These are phyloP conservation scores for Haematococcus lacustris DNA, from an alignment of 139 green algal genomes.

Conservation along the genomic window DNA sequence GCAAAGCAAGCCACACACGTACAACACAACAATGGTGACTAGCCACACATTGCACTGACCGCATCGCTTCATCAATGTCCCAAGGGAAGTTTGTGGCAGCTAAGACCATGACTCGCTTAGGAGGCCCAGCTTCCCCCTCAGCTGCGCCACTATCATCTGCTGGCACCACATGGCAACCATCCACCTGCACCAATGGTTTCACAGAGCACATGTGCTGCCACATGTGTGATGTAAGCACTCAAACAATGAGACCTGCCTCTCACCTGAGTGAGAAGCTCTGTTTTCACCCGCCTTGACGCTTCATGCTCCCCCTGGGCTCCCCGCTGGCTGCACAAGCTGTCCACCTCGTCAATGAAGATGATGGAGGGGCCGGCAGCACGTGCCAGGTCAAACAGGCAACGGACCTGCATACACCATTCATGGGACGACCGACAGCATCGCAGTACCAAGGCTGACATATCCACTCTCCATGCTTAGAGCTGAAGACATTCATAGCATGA, in stretches of 20 bases:
- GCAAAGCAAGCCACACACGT: too few species aligned
- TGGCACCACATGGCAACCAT: constrained; percentile 32
- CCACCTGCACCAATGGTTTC: constrained; percentile 26
- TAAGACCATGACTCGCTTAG: constrained; percentile 85
- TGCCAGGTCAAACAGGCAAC: constrained; percentile 83
- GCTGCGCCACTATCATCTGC: not conserved
- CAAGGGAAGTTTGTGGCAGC: constrained; percentile 95
- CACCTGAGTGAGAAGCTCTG: constrained; percentile 88
- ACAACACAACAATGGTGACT: too few species aligned
- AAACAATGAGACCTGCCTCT: too few species aligned
- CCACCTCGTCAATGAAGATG: constrained; percentile 91
- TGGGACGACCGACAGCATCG: not conserved
- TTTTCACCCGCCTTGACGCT: constrained; percentile 81
- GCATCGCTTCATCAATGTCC: constrained; percentile 91
- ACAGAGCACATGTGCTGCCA: too few species aligned
- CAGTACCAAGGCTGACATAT: too few species aligned
- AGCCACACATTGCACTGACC: too few species aligned
- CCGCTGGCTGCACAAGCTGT: constrained; percentile 76
- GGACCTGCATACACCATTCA: constrained; percentile 30
- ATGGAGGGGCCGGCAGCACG: constrained; percentile 53
- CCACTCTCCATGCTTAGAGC: too few species aligned
- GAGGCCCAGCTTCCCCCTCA: constrained; percentile 15
- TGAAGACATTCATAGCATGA: too few species aligned
- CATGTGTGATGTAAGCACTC: too few species aligned
- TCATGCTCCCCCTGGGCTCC: constrained; percentile 81